Evolutionary conservation across 2,329 filamentous ascomycete genomes (phyloP), one percentile per base, ranked within the genome.

Genomic region (Calonectria fujianensis): DNA sequence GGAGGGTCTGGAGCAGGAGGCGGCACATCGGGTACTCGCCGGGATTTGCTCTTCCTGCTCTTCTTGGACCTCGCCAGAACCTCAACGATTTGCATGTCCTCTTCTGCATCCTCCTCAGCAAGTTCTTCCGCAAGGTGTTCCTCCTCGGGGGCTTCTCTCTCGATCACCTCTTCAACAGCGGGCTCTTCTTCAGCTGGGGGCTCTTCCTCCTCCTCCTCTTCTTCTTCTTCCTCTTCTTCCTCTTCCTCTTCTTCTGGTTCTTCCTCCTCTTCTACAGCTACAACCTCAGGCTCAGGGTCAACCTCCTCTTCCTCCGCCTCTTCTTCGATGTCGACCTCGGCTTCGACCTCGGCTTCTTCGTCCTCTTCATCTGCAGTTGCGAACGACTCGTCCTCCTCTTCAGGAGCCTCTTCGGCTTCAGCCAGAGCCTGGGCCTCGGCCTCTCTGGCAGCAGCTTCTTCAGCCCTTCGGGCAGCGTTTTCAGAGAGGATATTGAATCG

Each of bases 51-150:
- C 82, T 83, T 85, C 78, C 85, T 86, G 71, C 83, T 85, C 82
- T 88, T 88, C 82, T 85, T 88, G 75, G 83, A 85, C 65, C 84
- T 85, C 76, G 87, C 84, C 0, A 88, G 82, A 18, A 88, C 84
- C 83, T 91, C 90, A 76, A 91, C 78, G 65, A 91, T 84, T 70
- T 89, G 89, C 52, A 90, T 82, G 50, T 88, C 64, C 45, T 84
- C 80, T 71, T 85, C 84, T 8, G 82, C 79, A 57, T 84, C 80
- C n/a, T 74, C 80, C 14, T 82, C 82, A 16, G 78, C 79, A 50
- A 76, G 74, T 45, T 81, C 82, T 6, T 82, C 66, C 14, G 51
- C 73, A 31, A 37, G 66, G 39, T 77, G 74, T 31, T 51, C 64
- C 11, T 68, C 78, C 64, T 75, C 77, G 16, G 70, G 73, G n/a